These are phyloP conservation scores for Magnolia changhungtana DNA, from an alignment of 164 flowering plant genomes.

Conservation along the genomic window DNA sequence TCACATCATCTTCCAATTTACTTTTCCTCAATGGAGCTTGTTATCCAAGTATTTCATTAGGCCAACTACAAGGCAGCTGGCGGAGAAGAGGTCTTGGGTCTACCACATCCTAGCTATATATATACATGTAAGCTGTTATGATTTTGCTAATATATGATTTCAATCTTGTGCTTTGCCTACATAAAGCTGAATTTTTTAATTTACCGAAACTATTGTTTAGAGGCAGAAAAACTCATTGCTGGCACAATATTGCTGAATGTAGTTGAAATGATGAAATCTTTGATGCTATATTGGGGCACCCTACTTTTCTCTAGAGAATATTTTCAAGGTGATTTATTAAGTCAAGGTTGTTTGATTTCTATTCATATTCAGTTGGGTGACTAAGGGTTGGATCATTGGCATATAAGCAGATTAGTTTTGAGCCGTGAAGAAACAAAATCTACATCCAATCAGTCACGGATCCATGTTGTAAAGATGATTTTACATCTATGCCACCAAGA, in stretches of 20 bases:
- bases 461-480: background rate
- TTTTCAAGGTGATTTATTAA: background rate
- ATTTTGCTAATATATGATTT: background rate
- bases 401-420: no score
- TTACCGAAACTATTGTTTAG: background rate
- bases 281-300: background rate
- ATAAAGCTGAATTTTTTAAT: no score
- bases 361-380: background rate
- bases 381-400: background rate
- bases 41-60: constrained; percentile 4
- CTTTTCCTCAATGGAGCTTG: background rate
- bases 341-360: background rate
- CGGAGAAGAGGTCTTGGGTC: background rate
- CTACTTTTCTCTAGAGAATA: background rate
- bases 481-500: background rate
- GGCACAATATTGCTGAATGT: background rate
- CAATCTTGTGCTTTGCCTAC: background rate
- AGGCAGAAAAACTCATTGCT: background rate
- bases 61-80: background rate
- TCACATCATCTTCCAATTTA: background rate
- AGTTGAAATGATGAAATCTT: background rate
- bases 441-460: background rate
- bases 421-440: background rate
- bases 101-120: background rate
- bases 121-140: background rate